These are phyloP conservation scores for Cytospora mali DNA, from an alignment of 2,329 filamentous ascomycete species.

Conservation along the genomic window DNA sequence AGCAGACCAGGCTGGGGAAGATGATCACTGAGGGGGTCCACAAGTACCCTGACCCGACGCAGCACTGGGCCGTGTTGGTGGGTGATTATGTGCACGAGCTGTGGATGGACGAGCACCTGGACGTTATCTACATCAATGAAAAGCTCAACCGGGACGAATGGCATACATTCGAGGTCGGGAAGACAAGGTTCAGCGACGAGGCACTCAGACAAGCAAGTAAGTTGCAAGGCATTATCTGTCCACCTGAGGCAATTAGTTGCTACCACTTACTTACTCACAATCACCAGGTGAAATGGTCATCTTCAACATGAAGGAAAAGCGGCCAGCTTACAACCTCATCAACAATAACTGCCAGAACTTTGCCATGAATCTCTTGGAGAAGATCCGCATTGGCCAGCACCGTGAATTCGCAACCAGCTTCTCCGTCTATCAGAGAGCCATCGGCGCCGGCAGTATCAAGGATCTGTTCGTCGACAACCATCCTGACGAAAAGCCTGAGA, in stretches of 20 bases:
- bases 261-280: neutral
- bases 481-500: slow-evolving; percentile 34
- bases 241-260: too few relatives aligned
- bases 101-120: slow-evolving; percentile 57
- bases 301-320: slow-evolving; percentile 50
- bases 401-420: slow-evolving; percentile 57
- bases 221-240: slow-evolving; percentile 19
- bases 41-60: slow-evolving; percentile 59
- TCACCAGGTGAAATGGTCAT: slow-evolving; percentile 54
- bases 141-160: slow-evolving; percentile 49
- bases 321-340: slow-evolving; percentile 59
- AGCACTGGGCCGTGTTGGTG: slow-evolving; percentile 62
- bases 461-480: slow-evolving; percentile 51
- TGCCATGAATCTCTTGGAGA: slow-evolving; percentile 54
- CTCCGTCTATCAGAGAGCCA: slow-evolving; percentile 54
- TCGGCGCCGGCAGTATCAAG: slow-evolving; percentile 51
- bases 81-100: slow-evolving; percentile 58
- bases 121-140: slow-evolving; percentile 60
- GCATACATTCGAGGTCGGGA: slow-evolving; percentile 54
- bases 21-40: slow-evolving; percentile 58
- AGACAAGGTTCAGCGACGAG: slow-evolving; percentile 58
- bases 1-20: slow-evolving; percentile 57
- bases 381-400: slow-evolving; percentile 53
- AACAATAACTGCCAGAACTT: slow-evolving; percentile 64
- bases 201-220: slow-evolving; percentile 51